Evolutionary conservation across 805 yeast species (phyloP).

Genomic region (Ogataea paraovalis): DNA sequence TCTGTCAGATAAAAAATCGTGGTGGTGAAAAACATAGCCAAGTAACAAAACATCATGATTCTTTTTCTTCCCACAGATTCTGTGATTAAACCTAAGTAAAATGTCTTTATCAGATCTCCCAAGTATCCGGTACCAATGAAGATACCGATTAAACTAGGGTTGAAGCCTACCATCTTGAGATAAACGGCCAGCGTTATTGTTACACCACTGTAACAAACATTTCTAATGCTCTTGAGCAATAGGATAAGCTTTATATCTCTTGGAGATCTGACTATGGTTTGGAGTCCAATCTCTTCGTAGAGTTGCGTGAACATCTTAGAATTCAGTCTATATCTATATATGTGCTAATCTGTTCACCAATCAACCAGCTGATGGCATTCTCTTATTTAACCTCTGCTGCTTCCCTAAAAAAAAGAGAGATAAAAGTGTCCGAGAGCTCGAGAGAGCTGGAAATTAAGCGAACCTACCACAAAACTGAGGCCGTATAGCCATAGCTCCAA

Average conservation of each 20-base stretch:
- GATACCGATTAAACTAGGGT: conserved; percentile 42
- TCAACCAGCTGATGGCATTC: too few species aligned
- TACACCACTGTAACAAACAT: conserved; percentile 36
- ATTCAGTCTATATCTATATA: too few species aligned
- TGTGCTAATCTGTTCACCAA: too few species aligned
- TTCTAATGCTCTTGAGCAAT: conserved; percentile 32
- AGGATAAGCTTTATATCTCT: conserved; percentile 34
- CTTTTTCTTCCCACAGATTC: conserved; percentile 45
- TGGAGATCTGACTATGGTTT: conserved; percentile 29
- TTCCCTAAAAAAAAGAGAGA: too few species aligned
- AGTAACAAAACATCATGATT: conserved; percentile 37
- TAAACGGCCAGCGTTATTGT: conserved; percentile 41
- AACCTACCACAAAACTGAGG: too few species aligned
- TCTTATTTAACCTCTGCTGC: too few species aligned
- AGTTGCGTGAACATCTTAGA: neutral
- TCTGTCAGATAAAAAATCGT: conserved; percentile 33
- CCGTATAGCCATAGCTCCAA: too few species aligned
- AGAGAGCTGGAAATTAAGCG: too few species aligned
- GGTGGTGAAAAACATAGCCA: conserved; percentile 42
- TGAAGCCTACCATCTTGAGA: conserved; percentile 38
- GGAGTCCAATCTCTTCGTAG: conserved; percentile 34
- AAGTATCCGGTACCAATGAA: conserved; percentile 45
- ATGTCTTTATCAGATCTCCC: conserved; percentile 51
- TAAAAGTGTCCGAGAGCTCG: too few species aligned
- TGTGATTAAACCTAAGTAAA: conserved; percentile 41